phyloP scores from a whole-genome alignment of 2,329 filamentous ascomycete species.

The Penicillium decumbens region DNA sequence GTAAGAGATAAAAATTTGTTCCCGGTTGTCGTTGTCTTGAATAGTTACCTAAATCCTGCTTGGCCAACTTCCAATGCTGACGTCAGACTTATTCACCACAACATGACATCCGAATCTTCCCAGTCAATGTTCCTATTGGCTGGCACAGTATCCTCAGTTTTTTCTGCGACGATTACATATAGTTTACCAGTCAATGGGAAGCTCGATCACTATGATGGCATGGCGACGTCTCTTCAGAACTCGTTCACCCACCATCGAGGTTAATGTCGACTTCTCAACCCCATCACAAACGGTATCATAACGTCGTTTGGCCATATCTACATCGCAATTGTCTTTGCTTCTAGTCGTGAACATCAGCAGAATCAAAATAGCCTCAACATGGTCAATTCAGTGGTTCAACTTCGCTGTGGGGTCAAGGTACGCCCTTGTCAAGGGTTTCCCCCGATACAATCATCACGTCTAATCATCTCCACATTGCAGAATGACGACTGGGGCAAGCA shows the following conservation, averaged over 20 bases:
- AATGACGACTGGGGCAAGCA: constrained; percentile 68
- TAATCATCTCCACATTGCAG: constrained; percentile 25
- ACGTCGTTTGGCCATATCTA: not conserved
- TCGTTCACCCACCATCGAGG: too few species aligned
- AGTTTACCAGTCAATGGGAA: not conserved
- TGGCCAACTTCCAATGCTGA: not conserved
- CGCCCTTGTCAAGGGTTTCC: not conserved
- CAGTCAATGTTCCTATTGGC: not conserved
- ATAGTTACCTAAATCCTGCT: not conserved
- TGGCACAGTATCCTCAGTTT: not conserved
- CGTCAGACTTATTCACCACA: constrained; percentile 8
- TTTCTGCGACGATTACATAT: too few species aligned
- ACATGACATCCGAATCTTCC: not conserved
- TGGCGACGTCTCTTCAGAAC: not conserved
- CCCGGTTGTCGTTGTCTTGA: too few species aligned
- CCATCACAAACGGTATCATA: not conserved
- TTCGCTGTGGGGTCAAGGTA: constrained; percentile 53
- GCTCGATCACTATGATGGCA: not conserved
- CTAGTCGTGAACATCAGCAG: not conserved
- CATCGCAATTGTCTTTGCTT: not conserved
- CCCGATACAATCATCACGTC: not conserved
- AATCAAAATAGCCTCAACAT: constrained; percentile 30
- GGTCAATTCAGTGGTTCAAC: constrained; percentile 50
- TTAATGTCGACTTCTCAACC: not conserved
- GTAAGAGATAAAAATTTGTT: too few species aligned